phyloP scores from a whole-genome alignment of 140 eudicot species.

The Erigeron philadelphicus region DNA sequence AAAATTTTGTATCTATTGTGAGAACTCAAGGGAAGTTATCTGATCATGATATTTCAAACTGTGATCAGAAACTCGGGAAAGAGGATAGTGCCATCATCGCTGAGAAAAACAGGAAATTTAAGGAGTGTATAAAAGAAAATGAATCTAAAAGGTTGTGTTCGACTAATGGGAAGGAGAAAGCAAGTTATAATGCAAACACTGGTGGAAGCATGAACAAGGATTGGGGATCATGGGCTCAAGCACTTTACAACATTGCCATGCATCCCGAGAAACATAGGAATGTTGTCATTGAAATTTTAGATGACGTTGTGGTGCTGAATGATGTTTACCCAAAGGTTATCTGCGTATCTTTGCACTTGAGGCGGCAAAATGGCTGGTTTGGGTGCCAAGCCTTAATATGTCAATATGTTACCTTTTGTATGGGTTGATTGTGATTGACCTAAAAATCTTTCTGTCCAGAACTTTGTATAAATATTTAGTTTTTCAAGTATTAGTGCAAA shows the following conservation, averaged over 20 bases:
- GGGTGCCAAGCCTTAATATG: background rate
- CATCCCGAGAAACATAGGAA: slow-evolving; percentile 60
- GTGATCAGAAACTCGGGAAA: slow-evolving; percentile 54
- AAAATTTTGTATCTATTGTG: slow-evolving; percentile 61
- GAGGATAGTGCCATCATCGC: slow-evolving; percentile 32
- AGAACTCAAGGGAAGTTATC: slow-evolving; percentile 26
- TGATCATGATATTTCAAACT: slow-evolving; percentile 15
- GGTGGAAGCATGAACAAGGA: slow-evolving; percentile 33
- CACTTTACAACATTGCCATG: slow-evolving; percentile 68
- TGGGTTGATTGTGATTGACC: background rate
- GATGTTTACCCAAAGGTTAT: slow-evolving; percentile 83
- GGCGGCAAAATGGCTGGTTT: slow-evolving; percentile 18
- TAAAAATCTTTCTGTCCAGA: background rate
- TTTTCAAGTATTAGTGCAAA: background rate
- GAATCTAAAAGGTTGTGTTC: slow-evolving; percentile 23
- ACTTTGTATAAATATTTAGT: background rate
- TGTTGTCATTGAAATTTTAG: slow-evolving; percentile 46
- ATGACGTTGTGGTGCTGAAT: slow-evolving; percentile 68
- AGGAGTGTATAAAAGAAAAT: slow-evolving; percentile 36
- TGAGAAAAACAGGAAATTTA: slow-evolving; percentile 50
- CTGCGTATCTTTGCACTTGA: slow-evolving; percentile 6
- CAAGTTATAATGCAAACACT: slow-evolving; percentile 18
- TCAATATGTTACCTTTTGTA: background rate
- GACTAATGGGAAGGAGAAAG: slow-evolving; percentile 22
- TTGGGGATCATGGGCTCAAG: slow-evolving; percentile 88